A percentile compares a stretch with the other conserved stretches of the same genome.
Evolutionary conservation across 73 alveolate species (phyloP).

Genomic region (Tetrahymena malaccensis): DNA sequence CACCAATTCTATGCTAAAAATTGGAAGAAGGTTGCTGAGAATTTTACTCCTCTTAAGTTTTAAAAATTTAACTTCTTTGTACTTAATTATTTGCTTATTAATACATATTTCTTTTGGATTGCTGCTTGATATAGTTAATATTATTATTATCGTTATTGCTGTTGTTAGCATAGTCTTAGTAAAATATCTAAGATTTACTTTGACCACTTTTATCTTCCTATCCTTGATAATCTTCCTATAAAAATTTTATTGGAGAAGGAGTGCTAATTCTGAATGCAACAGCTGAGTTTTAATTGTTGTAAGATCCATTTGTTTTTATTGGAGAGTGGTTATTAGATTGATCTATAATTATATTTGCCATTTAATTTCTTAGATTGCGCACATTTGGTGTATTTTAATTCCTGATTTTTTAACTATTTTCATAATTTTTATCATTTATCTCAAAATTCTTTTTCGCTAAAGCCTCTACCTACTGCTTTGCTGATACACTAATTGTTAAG

Average conservation of each 20-base stretch:
- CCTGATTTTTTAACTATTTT: not conserved
- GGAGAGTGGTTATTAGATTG: not conserved
- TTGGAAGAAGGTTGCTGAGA: not conserved
- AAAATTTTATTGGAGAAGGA: not conserved
- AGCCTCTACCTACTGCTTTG: not conserved
- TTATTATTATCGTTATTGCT: too few relatives aligned
- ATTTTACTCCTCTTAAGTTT: not conserved
- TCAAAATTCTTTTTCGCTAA: not conserved
- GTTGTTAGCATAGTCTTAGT: not conserved
- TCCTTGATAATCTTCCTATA: not conserved
- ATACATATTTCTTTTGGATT: not conserved
- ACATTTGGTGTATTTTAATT: not conserved
- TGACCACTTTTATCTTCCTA: not conserved
- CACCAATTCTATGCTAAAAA: not conserved
- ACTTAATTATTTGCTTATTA: too few relatives aligned
- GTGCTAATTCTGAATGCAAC: not conserved
- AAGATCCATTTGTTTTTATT: not conserved
- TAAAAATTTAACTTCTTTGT: too few relatives aligned
- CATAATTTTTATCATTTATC: not conserved
- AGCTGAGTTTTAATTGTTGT: not conserved
- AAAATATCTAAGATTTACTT: not conserved
- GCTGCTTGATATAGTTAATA: not conserved
- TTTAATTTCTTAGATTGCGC: not conserved
- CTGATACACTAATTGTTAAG: not conserved
- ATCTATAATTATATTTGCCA: not conserved